These are phyloP conservation scores for Nemania abortiva DNA, from an alignment of 2,329 filamentous ascomycete genomes.

Conservation along the genomic window DNA sequence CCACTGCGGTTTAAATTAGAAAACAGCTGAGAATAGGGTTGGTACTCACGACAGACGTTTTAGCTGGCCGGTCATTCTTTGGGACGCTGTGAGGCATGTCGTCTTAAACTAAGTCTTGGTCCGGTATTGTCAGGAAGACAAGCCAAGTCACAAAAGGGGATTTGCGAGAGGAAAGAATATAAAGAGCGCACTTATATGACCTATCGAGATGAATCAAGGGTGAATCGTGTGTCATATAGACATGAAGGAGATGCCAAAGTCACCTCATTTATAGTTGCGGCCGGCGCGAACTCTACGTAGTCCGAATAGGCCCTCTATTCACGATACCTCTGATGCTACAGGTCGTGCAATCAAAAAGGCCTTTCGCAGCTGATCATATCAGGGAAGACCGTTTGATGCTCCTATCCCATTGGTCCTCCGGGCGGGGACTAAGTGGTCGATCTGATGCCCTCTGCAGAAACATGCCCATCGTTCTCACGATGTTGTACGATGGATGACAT, in stretches of 20 bases:
- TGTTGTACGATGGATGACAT: constrained; percentile 43
- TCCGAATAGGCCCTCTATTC: constrained; percentile 19
- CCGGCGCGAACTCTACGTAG: constrained; percentile 11
- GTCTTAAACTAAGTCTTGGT: constrained; percentile 10
- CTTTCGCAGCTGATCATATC: constrained; percentile 39
- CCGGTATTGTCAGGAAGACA: constrained; percentile 19
- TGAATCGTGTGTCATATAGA: constrained; percentile 30
- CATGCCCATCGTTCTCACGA: constrained; percentile 39
- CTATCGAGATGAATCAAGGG: constrained; percentile 29
- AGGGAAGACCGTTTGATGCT: constrained; percentile 33
- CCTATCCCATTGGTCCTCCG: constrained; percentile 43
- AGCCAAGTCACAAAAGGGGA: constrained; percentile 14
- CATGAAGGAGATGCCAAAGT: constrained; percentile 26
- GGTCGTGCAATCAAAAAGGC: constrained; percentile 37
- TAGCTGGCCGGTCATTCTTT: constrained; percentile 34
- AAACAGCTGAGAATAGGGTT: constrained; percentile 16
- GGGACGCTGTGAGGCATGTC: constrained; percentile 47
- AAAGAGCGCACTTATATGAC: constrained; percentile 42
- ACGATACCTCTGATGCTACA: constrained; percentile 21
- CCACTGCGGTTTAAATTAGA: constrained; percentile 44
- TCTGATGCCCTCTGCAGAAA: constrained; percentile 38
- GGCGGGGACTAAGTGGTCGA: constrained; percentile 34
- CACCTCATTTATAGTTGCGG: constrained; percentile 34
- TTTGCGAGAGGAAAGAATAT: constrained; percentile 31
- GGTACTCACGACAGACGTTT: constrained; percentile 41